These are phyloP conservation scores for Starmera amethionina DNA, from an alignment of 805 yeast species.

Conservation along the genomic window DNA sequence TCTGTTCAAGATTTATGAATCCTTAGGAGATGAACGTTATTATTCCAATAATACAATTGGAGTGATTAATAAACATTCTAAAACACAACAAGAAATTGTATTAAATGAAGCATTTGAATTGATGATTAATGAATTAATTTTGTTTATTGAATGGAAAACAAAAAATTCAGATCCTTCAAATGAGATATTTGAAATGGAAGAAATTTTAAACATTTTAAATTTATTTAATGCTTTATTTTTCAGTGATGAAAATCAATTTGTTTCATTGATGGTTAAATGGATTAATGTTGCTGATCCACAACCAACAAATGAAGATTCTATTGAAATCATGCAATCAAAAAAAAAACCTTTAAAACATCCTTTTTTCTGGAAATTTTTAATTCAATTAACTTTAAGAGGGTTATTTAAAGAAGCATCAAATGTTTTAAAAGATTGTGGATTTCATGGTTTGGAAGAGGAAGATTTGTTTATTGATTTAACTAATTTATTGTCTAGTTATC, in stretches of 20 bases:
- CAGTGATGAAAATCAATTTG: slow-evolving; percentile 23
- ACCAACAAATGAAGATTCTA: slow-evolving; percentile 44
- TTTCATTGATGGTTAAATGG: slow-evolving; percentile 45
- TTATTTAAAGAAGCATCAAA: slow-evolving; percentile 43
- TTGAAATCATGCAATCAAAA: slow-evolving; percentile 32
- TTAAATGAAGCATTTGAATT: slow-evolving; percentile 26
- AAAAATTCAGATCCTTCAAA: slow-evolving; percentile 19
- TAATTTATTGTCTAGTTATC: slow-evolving; percentile 25
- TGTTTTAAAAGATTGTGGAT: slow-evolving; percentile 35
- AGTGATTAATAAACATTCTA: slow-evolving; percentile 22
- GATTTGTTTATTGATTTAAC: slow-evolving; percentile 23
- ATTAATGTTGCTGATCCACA: slow-evolving; percentile 59
- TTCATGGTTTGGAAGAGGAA: slow-evolving; percentile 23
- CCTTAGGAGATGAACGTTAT: slow-evolving; percentile 32
- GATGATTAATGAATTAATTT: slow-evolving; percentile 23
- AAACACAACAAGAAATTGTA: slow-evolving; percentile 24
- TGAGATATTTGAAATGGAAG: slow-evolving; percentile 30
- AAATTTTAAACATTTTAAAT: slow-evolving; percentile 42
- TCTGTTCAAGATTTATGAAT: slow-evolving; percentile 44
- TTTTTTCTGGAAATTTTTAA: slow-evolving; percentile 53
- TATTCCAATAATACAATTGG: slow-evolving; percentile 33
- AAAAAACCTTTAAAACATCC: slow-evolving; percentile 39
- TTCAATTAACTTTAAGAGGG: slow-evolving; percentile 53
- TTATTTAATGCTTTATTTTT: slow-evolving; percentile 48
- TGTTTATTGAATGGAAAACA: slow-evolving; percentile 22